Base-by-base conservation (phyloP, 768 basidiomycete species). In the Pisolithus tinctorius region DNA sequence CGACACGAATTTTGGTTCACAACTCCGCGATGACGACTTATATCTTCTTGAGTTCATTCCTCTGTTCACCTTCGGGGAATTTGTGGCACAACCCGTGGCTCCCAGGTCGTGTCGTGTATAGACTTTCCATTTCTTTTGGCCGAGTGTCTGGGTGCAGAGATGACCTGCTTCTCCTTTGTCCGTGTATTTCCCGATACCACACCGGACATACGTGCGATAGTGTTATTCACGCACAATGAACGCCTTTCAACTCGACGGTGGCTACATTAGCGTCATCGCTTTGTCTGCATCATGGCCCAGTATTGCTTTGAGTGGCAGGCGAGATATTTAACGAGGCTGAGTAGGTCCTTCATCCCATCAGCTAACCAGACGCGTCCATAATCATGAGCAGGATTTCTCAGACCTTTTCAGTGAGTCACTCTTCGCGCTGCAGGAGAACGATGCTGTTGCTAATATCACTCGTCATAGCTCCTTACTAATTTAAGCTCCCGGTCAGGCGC, bases 361-460 rank as follows among this genome's bases (percentile, higher is more conserved):
- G 10, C 25, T 36, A 51, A 23, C 48, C 48, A 39, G 38, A 40
- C 39, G 11, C 42, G 29, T 14, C 29, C 14, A 10, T 25, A n/a
- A 30, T 29, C 23, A 67, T 65, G 67, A 60, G 65, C 65, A 63
- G 61, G 63, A 52, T 65, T 57, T 67, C 67, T 1, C 60, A 63
- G 55, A 63, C 57, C 6, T 50, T 60, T 52, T 67, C 60, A 47
- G 66, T 69, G 40, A 62, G 65, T 40, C 49, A 40, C 44, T 4
- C 42, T 40, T 29, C 6, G 14, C 41, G 26, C 4, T 20, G 36
- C 4, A 16, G 9, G 37, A 41, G n/a, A 45, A 34, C 4, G 20
- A 25, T 11, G 20, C 40, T 29, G 17, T 36, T 51, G 37, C 48
- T 45, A 26, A 42, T 16, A n/a, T 25, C 17, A 4, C 34, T 34